Evolutionary conservation across 129 eudicot genomes (phyloP), one percentile per base, ranked within the genome.

Genomic region (Artemisia annua): DNA sequence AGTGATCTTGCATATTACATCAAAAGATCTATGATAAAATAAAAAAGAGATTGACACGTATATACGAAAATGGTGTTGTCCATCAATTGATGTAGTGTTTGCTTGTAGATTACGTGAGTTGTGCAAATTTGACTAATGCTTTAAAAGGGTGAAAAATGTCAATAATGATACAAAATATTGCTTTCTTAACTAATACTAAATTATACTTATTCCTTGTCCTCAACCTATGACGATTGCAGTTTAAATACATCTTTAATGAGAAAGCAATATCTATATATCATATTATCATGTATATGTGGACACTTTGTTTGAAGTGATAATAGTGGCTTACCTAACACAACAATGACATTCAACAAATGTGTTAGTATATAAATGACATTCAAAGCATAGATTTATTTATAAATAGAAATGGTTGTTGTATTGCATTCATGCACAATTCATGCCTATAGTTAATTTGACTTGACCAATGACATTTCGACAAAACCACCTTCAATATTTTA

Each of bases 391-490:
- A 62, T 28, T 1, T 4, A 60, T 26, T 60, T 61, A 20, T 20
- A 1, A 20, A 20, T 20, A 61, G 15, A 62, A 30, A 4, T n/a
- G 44, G 67, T 62, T 14, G 67, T 28, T 24, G 67, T 28, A 14
- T 62, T 2, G 67, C 67, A 62, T 12, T 62, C 48, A 62, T 62
- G 67, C 67, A 62, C 67, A 62, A 62, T 62, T 62, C 44, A 28
- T 62, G 48, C n/a, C 15, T 61, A 61, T 22, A 28, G 30, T 61
- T 61, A 20, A 61, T 26, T 26, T 61, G 16, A 14, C 28, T 26
- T 60, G 17, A 12, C n/a, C 10, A 10, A 60, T 24, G 6, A 10
- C 16, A 26, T 19, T 15, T 24, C n/a, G 1, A 4, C 1, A 12
- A 14, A 15, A 60, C 44, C 39, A 60, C 16, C 65, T 20, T 24